Evolutionary conservation across 495 filamentous ascomycete species (phyloP), one percentile per base, ranked within the genome.

Genomic region (Penicillium lividum): DNA sequence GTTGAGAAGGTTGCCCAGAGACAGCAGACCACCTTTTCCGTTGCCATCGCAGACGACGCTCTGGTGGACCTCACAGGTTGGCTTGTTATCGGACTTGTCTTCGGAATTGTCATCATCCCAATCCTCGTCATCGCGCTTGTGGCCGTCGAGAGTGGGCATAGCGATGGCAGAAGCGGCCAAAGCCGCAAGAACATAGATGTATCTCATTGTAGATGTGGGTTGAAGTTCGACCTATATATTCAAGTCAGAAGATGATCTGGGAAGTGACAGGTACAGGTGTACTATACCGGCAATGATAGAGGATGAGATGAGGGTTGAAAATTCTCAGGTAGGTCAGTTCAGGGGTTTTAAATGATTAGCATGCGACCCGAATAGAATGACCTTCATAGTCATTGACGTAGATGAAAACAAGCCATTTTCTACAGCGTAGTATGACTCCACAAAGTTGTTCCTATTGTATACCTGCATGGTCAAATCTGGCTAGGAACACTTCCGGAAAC

Each of bases 11-110:
- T 64, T 64, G 28, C 62, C 62, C 18, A 64, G 40, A 29, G 57
- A 54, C 0, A 64, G 13, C 2, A 64, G 54, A 36, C 61, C 61
- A 13, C 29, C 62, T 30, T 64, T 58, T 29, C 62, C 62, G 38
- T 61, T 51, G 11, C 38, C 45, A 15, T 28, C 40, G 51, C 62
- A 64, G 13, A 64, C 62, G 10, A 61, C 58, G 11, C 28, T 57
- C 38, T 64, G 50, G 43, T 51, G 28, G 31, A 33, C 53, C 0
- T 51, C 34, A 49, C 58, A 61, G 46, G 27, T 31, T 10, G 47
- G 36, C 2, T 10, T 42, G 16, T 13, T 10, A 43, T 43, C n/a
- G n/a, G n/a, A n/a, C n/a, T n/a, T n/a, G n/a, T n/a, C n/a, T n/a
- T n/a, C n/a, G n/a, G n/a, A n/a, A 15, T 16, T 28, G 1, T 36